Conservation (phyloP, 106 monocot species). For the Allium fistulosum region DNA sequence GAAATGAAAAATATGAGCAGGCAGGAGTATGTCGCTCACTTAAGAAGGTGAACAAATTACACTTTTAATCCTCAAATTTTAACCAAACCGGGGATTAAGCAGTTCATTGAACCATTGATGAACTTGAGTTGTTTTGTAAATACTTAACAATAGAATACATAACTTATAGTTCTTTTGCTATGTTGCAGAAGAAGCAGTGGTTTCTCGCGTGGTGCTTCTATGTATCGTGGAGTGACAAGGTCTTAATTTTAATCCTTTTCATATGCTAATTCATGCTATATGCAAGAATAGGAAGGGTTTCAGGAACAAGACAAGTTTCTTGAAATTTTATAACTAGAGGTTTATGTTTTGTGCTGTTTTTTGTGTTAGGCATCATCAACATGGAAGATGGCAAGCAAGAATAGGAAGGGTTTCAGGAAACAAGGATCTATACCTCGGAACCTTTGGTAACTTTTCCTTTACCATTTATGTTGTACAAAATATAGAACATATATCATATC, state of each 20-base stretch:
- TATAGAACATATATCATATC: too few species aligned
- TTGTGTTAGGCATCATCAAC: constrained; percentile 26
- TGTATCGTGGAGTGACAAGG: constrained; percentile 98
- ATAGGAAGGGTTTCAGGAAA: constrained; percentile 97
- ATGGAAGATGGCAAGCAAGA: constrained; percentile 87
- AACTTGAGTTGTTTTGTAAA: background rate
- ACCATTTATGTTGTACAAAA: background rate
- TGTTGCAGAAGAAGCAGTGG: constrained; percentile 85
- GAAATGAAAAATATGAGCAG: constrained; percentile 95
- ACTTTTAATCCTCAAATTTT: too few species aligned
- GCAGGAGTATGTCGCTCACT: constrained; percentile 84
- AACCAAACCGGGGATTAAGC: too few species aligned
- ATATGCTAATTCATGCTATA: too few species aligned
- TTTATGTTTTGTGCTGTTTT: background rate
- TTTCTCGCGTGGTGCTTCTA: constrained; percentile 92
- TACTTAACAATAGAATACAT: background rate
- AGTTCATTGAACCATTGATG: too few species aligned
- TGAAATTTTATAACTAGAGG: background rate
- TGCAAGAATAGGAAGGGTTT: too few species aligned
- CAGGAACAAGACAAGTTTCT: background rate
- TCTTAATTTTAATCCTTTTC: constrained; percentile 1
- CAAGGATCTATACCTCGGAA: constrained; percentile 98
- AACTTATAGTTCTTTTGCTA: background rate
- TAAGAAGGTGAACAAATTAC: constrained; percentile 27
- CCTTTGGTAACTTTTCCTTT: constrained; percentile 66